These are phyloP conservation scores for Amoebophrya sp. DNA, from an alignment of 169 alveolate species.

Conservation along the genomic window DNA sequence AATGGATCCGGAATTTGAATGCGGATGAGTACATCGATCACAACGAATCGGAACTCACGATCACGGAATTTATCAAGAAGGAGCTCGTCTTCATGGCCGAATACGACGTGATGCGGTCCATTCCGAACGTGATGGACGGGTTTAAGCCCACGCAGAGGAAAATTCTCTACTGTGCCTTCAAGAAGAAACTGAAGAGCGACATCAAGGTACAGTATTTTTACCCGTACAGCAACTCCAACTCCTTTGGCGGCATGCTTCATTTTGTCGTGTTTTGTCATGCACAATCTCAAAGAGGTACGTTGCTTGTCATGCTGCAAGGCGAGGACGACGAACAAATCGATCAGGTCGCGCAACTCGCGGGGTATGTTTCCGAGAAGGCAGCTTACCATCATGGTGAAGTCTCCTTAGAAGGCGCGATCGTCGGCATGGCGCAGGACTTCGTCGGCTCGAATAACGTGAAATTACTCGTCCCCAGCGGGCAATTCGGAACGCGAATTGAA, in stretches of 20 bases:
- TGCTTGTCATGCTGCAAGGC: too few relatives aligned
- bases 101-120: constrained; percentile 91
- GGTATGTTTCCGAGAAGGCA: constrained; percentile 91
- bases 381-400: constrained; percentile 98
- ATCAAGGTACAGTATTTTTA: constrained; percentile 60
- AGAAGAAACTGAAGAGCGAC: constrained; percentile 82
- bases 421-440: constrained; percentile 95
- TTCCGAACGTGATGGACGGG: constrained; percentile 93
- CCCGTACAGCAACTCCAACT: too few relatives aligned
- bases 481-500: constrained; percentile 93
- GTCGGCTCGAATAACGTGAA: constrained; percentile 81
- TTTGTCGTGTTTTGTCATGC: too few relatives aligned
- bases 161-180: constrained; percentile 88
- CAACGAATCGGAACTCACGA: constrained; percentile 36
- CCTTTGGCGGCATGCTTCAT: too few relatives aligned
- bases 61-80: constrained; percentile 88
- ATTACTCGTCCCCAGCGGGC: constrained; percentile 84
- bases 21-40: constrained; percentile 47
- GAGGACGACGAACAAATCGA: too few relatives aligned
- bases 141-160: constrained; percentile 96
- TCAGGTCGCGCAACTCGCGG: constrained; percentile 70
- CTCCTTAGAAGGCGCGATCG: constrained; percentile 85
- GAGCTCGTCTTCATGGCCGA: constrained; percentile 91
- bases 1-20: constrained; percentile 69
- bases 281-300: too few relatives aligned